Percentiles rank a stretch among this genome's conserved stretches.
phyloP scores from a whole-genome alignment of 495 filamentous ascomycete species.

The Neurospora sp. region DNA sequence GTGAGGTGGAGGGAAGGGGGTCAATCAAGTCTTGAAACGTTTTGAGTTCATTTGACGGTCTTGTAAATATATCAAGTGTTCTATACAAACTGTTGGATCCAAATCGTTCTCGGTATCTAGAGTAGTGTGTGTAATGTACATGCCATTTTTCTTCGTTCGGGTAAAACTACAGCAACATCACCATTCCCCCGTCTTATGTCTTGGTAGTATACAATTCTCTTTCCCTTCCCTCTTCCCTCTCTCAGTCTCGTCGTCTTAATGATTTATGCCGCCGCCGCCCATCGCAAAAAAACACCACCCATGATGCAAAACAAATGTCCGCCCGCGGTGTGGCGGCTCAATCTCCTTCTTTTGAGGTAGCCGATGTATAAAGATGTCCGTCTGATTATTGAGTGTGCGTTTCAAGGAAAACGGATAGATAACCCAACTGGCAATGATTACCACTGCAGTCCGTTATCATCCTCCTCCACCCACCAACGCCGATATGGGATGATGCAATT shows the following conservation, averaged over 20 bases:
- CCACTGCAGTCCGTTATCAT: background rate
- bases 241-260: background rate
- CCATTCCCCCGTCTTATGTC: background rate
- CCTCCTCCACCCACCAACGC: background rate
- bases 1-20: background rate
- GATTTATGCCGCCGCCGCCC: background rate
- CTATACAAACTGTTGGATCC: background rate
- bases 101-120: background rate
- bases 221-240: background rate
- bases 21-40: background rate
- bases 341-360: background rate
- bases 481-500: background rate
- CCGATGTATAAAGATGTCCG: background rate
- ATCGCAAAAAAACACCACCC: background rate
- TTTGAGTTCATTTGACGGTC: too few species aligned
- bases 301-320: background rate
- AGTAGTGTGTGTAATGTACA: background rate
- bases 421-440: background rate
- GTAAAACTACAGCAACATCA: background rate
- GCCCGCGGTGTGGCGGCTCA: background rate
- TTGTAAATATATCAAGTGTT: background rate
- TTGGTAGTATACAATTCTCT: background rate
- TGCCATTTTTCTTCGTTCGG: background rate
- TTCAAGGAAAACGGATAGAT: background rate
- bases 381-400: background rate